Evolutionary conservation across 2,329 filamentous ascomycete species (phyloP).

Genomic region (Thelonectria rubi): DNA sequence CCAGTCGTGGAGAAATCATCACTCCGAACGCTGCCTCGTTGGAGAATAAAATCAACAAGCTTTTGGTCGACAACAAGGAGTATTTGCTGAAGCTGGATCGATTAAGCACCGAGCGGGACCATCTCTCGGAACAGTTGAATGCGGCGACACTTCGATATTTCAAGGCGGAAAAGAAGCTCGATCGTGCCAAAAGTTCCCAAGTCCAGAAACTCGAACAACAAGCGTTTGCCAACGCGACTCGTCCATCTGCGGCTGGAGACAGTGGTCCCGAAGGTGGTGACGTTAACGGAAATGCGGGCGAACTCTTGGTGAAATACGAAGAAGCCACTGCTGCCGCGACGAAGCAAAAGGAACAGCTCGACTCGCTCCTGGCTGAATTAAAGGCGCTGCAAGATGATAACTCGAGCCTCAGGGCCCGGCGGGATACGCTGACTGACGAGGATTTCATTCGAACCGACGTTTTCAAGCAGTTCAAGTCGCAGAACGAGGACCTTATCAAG

Average conservation of each 20-base stretch:
- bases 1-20: conserved; percentile 61
- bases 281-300: conserved; percentile 65
- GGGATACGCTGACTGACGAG: conserved; percentile 83
- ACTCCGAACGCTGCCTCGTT: conserved; percentile 76
- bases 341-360: conserved; percentile 90
- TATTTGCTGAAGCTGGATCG: conserved; percentile 80
- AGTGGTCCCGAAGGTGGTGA: conserved; percentile 63
- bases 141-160: conserved; percentile 90
- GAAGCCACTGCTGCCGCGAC: conserved; percentile 79
- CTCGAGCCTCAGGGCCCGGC: conserved; percentile 72
- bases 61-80: conserved; percentile 85
- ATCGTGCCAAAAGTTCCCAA: conserved; percentile 86
- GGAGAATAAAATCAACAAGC: conserved; percentile 76
- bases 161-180: conserved; percentile 93
- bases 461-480: conserved; percentile 89
- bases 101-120: conserved; percentile 80
- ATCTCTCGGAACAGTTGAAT: conserved; percentile 86
- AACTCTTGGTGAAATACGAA: conserved; percentile 78
- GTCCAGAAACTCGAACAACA: conserved; percentile 93
- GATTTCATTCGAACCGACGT: conserved; percentile 93
- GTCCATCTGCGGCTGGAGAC: conserved; percentile 49
- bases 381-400: conserved; percentile 80
- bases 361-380: conserved; percentile 80
- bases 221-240: conserved; percentile 75
- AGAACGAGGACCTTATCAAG: conserved; percentile 92